phyloP scores from a whole-genome alignment of 108 stramenopile genomes.

The Conticribra guillardii region DNA sequence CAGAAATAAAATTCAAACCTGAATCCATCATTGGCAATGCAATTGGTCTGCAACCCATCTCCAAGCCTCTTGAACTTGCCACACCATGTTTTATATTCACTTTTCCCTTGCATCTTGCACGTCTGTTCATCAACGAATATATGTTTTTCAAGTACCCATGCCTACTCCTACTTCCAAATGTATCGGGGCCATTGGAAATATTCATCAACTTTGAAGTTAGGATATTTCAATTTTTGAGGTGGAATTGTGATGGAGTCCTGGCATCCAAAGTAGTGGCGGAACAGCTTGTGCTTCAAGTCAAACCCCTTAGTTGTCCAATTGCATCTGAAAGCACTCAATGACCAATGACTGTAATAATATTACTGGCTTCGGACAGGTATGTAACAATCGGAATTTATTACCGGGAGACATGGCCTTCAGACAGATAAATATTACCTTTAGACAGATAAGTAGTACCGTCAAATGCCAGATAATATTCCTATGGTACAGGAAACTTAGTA shows the following conservation, averaged over 20 bases:
- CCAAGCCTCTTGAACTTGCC: constrained; percentile 20
- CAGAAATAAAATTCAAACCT: constrained; percentile 8
- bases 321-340: too few relatives aligned
- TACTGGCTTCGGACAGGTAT: too few relatives aligned
- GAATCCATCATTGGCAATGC: constrained; percentile 11
- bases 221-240: neutral
- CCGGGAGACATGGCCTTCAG: too few relatives aligned
- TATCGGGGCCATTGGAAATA: constrained; percentile 1
- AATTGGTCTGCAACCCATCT: constrained; percentile 15
- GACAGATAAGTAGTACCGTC: too few relatives aligned
- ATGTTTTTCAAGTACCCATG: constrained; percentile 7
- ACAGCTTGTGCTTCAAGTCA: neutral
- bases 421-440: too few relatives aligned
- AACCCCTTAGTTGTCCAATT: too few relatives aligned
- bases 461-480: too few relatives aligned
- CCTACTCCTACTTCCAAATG: constrained; percentile 5
- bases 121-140: constrained; percentile 14
- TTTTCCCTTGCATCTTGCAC: constrained; percentile 20
- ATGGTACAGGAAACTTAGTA: too few relatives aligned
- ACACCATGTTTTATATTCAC: constrained; percentile 5
- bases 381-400: too few relatives aligned
- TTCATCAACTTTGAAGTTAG: constrained; percentile 14
- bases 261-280: neutral
- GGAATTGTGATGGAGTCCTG: neutral
- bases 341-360: too few relatives aligned